Conservation (phyloP, 306 rosid genomes). For the Canavalia ensiformis region DNA sequence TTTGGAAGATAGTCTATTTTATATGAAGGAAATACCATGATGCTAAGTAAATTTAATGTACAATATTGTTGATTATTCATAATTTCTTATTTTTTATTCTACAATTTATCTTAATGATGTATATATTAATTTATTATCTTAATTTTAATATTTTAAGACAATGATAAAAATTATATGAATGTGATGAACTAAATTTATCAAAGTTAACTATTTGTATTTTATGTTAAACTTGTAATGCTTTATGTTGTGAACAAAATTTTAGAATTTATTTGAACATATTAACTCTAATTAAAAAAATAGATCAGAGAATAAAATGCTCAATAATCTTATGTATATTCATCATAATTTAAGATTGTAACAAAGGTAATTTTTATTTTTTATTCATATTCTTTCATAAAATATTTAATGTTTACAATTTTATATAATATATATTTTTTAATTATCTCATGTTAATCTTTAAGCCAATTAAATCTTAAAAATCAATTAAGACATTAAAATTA, state of each 20-base stretch:
- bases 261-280: not conserved
- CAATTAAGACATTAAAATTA: not conserved
- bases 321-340: not conserved
- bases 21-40: not conserved
- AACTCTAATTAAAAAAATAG: not conserved
- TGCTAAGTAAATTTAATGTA: not conserved
- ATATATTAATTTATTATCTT: not conserved
- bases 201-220: not conserved
- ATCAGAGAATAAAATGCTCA: not conserved
- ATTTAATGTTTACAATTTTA: no score
- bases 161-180: constrained; percentile 2
- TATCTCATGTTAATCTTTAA: not conserved
- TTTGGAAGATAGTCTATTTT: not conserved
- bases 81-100: not conserved
- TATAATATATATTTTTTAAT: not conserved
- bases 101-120: not conserved
- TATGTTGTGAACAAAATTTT: not conserved
- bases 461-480: not conserved
- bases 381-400: not conserved
- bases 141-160: not conserved
- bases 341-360: not conserved
- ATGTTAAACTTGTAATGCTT: constrained; percentile 9
- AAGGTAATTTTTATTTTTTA: not conserved
- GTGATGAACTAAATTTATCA: no score
- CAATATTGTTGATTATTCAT: not conserved